phyloP scores from a whole-genome alignment of 257 asterid species.

The Penstemon newberryi region DNA sequence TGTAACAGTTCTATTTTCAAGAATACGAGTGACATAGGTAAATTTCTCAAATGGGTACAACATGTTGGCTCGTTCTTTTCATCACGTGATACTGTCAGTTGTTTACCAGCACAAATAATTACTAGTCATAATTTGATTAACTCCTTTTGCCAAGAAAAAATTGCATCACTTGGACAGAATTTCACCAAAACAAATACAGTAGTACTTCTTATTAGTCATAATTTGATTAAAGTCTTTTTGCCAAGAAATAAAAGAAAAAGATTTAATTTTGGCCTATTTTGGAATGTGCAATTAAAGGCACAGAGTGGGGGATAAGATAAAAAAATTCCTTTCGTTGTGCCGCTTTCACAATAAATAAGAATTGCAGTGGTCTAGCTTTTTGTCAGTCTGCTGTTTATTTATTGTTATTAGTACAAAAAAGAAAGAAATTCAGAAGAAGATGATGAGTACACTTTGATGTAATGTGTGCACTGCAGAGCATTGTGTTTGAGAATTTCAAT shows the following conservation, averaged over 20 bases:
- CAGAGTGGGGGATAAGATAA: too few relatives aligned
- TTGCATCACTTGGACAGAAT: too few relatives aligned
- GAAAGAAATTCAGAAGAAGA: too few relatives aligned
- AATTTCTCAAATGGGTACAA: not conserved
- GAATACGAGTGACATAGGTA: not conserved
- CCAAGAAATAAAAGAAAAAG: too few relatives aligned
- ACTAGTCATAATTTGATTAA: not conserved
- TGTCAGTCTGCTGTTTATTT: conserved; percentile 26
- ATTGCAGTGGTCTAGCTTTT: conserved; percentile 24
- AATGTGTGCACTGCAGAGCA: conserved; percentile 46
- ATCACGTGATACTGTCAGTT: not conserved
- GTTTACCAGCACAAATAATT: not conserved
- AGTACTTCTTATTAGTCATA: not conserved
- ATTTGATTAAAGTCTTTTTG: not conserved
- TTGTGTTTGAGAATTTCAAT: conserved; percentile 62
- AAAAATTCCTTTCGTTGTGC: not conserved
- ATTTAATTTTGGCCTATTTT: not conserved
- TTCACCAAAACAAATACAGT: too few relatives aligned
- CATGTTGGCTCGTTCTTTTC: not conserved
- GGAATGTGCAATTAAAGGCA: not conserved
- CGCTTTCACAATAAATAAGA: conserved; percentile 30
- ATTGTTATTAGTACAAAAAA: too few relatives aligned
- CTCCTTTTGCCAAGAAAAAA: too few relatives aligned
- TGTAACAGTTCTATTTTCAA: not conserved
- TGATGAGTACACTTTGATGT: conserved; percentile 1